phyloP scores from a whole-genome alignment of 805 yeast species.

The Cyberlindnera nakhonratchasimensis region DNA sequence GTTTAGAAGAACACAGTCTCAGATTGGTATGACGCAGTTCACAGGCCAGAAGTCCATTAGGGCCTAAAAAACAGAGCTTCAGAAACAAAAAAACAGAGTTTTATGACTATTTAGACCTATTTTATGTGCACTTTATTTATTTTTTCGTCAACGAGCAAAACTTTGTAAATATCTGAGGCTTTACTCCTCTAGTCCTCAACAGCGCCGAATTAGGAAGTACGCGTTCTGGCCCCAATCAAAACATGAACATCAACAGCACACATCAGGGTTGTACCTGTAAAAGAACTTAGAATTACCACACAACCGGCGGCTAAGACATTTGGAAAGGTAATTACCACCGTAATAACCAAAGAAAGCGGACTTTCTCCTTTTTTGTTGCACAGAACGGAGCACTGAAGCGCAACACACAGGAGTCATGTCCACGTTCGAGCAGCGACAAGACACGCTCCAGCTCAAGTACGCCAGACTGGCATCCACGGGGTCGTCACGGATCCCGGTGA shows the following conservation, averaged over 20 bases:
- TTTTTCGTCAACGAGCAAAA: too few relatives aligned
- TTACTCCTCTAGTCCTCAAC: too few relatives aligned
- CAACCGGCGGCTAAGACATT: too few relatives aligned
- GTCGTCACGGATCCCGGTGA: slow-evolving; percentile 22
- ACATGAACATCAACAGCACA: neutral
- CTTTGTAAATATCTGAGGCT: too few relatives aligned
- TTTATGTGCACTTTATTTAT: neutral
- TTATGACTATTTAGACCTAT: too few relatives aligned
- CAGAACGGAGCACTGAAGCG: neutral
- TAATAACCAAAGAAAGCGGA: neutral
- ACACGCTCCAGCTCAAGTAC: slow-evolving; percentile 15
- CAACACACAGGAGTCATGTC: neutral
- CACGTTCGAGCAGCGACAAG: neutral
- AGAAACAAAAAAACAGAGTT: neutral
- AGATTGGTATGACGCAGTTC: slow-evolving; percentile 21
- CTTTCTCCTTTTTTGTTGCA: neutral
- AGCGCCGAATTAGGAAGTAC: neutral
- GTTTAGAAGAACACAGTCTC: slow-evolving; percentile 29
- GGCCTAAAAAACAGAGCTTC: neutral
- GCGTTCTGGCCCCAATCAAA: neutral
- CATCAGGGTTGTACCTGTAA: too few relatives aligned
- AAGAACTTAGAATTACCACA: too few relatives aligned
- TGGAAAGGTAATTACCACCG: neutral
- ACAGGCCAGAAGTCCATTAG: slow-evolving; percentile 1
- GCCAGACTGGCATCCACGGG: slow-evolving; percentile 6